Evolutionary conservation across 208 protist species (phyloP).

Genomic region (Leishmania turanica): DNA sequence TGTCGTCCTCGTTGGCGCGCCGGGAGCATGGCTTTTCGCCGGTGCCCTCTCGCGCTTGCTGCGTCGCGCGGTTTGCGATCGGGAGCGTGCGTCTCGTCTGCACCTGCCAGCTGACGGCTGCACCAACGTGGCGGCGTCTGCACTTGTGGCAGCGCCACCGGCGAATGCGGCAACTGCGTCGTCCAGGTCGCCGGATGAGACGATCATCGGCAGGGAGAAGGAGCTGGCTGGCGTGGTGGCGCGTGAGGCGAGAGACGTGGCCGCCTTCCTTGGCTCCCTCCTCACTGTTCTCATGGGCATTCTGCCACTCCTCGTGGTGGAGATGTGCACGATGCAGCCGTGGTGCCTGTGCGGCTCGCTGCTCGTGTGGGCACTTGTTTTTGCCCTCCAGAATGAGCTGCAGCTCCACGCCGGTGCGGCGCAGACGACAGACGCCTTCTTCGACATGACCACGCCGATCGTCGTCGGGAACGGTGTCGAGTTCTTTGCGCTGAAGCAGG

Average conservation of each 20-base stretch:
- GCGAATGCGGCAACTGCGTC: neutral
- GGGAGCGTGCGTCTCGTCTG: constrained; percentile 2
- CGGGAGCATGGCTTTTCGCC: constrained; percentile 5
- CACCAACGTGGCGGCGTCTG: neutral
- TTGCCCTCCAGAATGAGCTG: constrained; percentile 29
- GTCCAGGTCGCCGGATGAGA: neutral
- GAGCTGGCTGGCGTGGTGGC: neutral
- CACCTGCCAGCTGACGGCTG: constrained; percentile 5
- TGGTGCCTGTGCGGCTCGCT: constrained; percentile 26
- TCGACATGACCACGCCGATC: constrained; percentile 29
- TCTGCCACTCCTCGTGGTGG: constrained; percentile 45
- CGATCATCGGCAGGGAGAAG: neutral
- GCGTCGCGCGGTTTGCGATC: constrained; percentile 11
- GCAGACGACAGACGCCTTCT: constrained; percentile 18
- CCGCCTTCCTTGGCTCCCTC: constrained; percentile 12
- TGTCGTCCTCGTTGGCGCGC: constrained; percentile 23
- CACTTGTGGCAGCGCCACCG: neutral
- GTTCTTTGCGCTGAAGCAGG: constrained; percentile 26
- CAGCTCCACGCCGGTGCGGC: constrained; percentile 18
- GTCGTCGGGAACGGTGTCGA: constrained; percentile 25
- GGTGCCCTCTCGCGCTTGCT: neutral
- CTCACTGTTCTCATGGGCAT: constrained; percentile 22
- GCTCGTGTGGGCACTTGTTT: constrained; percentile 26
- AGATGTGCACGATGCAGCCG: constrained; percentile 43
- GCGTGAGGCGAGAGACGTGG: neutral